Conservation (phyloP, 768 basidiomycete genomes). For the Mrakia gelida region DNA sequence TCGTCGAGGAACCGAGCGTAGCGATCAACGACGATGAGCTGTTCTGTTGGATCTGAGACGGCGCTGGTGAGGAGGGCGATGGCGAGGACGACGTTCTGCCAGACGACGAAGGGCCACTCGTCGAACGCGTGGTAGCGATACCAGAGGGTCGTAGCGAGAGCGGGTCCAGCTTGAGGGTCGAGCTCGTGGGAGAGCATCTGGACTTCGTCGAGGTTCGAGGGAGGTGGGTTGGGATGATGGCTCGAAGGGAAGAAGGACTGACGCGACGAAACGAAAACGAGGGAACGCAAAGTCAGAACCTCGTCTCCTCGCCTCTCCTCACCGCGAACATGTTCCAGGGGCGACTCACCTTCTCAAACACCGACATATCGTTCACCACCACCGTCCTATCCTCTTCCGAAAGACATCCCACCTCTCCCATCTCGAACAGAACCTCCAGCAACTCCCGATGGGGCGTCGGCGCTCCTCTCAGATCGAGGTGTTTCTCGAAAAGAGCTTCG, state of each 20-base stretch:
- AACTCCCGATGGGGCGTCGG: neutral
- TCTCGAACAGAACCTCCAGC: conserved; percentile 2
- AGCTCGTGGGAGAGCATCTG: conserved; percentile 18
- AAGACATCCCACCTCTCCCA: neutral
- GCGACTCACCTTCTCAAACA: conserved; percentile 17
- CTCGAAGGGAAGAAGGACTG: conserved; percentile 20
- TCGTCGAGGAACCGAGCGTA: conserved; percentile 19
- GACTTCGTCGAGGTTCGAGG: conserved; percentile 19
- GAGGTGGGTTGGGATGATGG: conserved; percentile 7
- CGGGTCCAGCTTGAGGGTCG: conserved; percentile 14
- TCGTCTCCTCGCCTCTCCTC: neutral
- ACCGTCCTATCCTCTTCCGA: neutral
- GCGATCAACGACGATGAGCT: neutral
- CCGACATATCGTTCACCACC: conserved; percentile 2
- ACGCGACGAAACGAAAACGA: neutral
- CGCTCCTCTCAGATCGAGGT: conserved; percentile 11
- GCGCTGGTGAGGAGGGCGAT: conserved; percentile 16
- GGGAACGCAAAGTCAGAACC: neutral
- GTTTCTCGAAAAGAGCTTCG: conserved; percentile 29
- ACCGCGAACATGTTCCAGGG: neutral
- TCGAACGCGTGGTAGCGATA: conserved; percentile 22
- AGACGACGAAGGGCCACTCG: conserved; percentile 25
- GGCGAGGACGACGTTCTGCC: conserved; percentile 23
- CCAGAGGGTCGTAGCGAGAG: conserved; percentile 30
- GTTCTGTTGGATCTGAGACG: conserved; percentile 8